phyloP scores from a whole-genome alignment of 2,329 filamentous ascomycete genomes.

The Calonectria naviculata region DNA sequence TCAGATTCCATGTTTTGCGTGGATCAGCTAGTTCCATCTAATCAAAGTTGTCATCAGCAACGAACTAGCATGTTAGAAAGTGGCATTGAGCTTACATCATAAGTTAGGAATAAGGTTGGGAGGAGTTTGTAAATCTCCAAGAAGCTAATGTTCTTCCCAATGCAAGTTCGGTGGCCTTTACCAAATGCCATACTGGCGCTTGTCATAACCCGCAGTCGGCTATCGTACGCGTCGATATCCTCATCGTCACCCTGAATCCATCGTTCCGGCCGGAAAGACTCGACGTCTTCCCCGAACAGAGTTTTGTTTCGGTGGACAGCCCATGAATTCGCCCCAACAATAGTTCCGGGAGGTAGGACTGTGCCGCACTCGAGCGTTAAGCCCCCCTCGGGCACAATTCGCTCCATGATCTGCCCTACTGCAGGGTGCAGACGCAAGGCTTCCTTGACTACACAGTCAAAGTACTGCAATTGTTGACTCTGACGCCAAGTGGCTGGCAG shows the following conservation, averaged over 20 bases:
- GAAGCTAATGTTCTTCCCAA: constrained; percentile 11
- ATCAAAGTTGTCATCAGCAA: background rate
- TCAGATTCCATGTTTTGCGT: background rate
- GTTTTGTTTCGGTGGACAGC: background rate
- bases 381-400: constrained; percentile 1
- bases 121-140: constrained; percentile 17
- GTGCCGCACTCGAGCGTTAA: constrained; percentile 3
- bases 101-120: background rate
- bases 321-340: constrained; percentile 2
- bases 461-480: constrained; percentile 6
- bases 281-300: background rate
- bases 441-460: constrained; percentile 19
- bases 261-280: background rate
- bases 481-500: background rate
- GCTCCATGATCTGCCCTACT: constrained; percentile 7
- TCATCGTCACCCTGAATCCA: background rate
- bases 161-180: constrained; percentile 1
- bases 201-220: background rate
- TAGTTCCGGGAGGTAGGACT: background rate
- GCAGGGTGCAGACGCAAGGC: constrained; percentile 15
- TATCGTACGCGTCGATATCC: background rate
- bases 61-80: background rate
- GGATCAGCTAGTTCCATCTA: background rate
- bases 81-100: background rate
- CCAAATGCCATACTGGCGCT: constrained; percentile 8